Evolutionary conservation across 805 yeast genomes (phyloP).

Genomic region (Candida railenensis): DNA sequence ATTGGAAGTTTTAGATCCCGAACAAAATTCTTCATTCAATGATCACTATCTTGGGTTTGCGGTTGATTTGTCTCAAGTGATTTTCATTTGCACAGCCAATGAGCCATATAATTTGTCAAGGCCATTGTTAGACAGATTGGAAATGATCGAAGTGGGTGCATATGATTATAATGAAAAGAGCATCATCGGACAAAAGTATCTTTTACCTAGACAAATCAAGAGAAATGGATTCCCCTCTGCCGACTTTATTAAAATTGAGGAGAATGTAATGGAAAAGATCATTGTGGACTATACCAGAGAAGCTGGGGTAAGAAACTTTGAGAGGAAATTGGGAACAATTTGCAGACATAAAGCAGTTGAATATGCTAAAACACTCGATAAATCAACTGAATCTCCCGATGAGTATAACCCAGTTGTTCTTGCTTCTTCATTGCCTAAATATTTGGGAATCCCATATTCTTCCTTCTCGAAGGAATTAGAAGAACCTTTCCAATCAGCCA

Average conservation of each 20-base stretch:
- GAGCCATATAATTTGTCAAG: slow-evolving; percentile 67
- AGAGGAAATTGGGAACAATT: slow-evolving; percentile 69
- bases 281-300: slow-evolving; percentile 76
- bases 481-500: slow-evolving; percentile 47
- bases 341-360: slow-evolving; percentile 85
- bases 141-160: slow-evolving; percentile 73
- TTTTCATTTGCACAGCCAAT: slow-evolving; percentile 86
- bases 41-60: slow-evolving; percentile 89
- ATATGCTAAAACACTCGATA: slow-evolving; percentile 35
- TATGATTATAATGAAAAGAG: slow-evolving; percentile 77
- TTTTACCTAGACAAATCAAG: slow-evolving; percentile 72
- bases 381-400: slow-evolving; percentile 9
- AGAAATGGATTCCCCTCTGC: slow-evolving; percentile 58
- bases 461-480: slow-evolving; percentile 31
- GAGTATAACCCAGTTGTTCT: slow-evolving; percentile 42
- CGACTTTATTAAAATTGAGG: slow-evolving; percentile 44
- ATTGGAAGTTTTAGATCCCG: slow-evolving; percentile 87
- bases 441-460: slow-evolving; percentile 65
- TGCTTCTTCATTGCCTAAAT: slow-evolving; percentile 58
- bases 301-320: slow-evolving; percentile 82
- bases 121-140: slow-evolving; percentile 83
- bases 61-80: slow-evolving; percentile 74
- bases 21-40: slow-evolving; percentile 71
- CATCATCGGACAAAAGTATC: slow-evolving; percentile 63
- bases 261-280: slow-evolving; percentile 57